These are phyloP conservation scores for Salix dunnii DNA, from an alignment of 345 rosid species.

Conservation along the genomic window DNA sequence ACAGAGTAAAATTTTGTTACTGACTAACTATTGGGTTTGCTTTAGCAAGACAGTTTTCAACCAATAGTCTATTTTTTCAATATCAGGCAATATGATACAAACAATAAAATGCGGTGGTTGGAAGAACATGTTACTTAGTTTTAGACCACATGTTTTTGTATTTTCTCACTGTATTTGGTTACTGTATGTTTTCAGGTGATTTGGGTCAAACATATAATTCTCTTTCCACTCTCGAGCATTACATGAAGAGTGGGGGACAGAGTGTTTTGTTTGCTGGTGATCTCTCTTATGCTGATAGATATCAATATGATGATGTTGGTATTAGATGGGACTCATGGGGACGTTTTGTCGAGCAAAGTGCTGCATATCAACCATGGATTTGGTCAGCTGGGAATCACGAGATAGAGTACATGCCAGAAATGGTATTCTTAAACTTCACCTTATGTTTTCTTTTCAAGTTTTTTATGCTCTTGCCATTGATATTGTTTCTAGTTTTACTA, in stretches of 20 bases:
- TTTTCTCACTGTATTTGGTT: background rate
- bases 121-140: conserved; percentile 8
- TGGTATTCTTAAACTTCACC: conserved; percentile 9
- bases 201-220: conserved; percentile 48
- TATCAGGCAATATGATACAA: background rate
- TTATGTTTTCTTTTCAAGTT: background rate
- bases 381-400: conserved; percentile 48
- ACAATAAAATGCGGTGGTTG: background rate
- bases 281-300: conserved; percentile 50
- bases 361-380: conserved; percentile 53
- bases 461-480: background rate
- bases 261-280: conserved; percentile 41
- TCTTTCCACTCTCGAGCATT: conserved; percentile 41
- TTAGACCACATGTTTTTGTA: background rate
- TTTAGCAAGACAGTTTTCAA: background rate
- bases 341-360: conserved; percentile 37
- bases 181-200: conserved; percentile 31
- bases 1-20: background rate
- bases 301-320: conserved; percentile 32
- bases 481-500: background rate
- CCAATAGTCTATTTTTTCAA: no score
- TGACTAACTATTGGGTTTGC: background rate
- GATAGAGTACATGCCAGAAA: conserved; percentile 35
- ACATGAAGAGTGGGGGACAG: conserved; percentile 34
- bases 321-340: conserved; percentile 51